Evolutionary conservation across 1,284 basidiomycete genomes (phyloP), one percentile per base, ranked within the genome.

Genomic region (Puccinia triticina): DNA sequence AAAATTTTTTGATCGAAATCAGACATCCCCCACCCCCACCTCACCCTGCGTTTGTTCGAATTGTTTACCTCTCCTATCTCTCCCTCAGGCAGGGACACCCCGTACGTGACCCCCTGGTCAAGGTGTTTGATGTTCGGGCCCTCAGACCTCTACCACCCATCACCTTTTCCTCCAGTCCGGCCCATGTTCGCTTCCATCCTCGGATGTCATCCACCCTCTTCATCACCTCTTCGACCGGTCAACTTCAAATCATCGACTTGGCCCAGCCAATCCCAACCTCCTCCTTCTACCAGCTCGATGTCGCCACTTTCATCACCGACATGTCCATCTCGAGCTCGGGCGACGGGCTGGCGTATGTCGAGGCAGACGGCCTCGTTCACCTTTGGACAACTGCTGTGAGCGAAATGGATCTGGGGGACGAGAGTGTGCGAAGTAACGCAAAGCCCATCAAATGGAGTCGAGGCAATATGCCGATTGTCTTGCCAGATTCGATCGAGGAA

Each of bases 321-420:
- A 90, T 92, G 84, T 92, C 94, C 7, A 89, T 98, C 46, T 95
- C 95, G 0, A 92, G 94, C 1, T 92, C 92, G 0, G 94, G 94
- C 32, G 92, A 94, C 73, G 97, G 95, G 85, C 89, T 99, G 85
- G 95, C 94, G 0, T 96, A 97, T 84, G 95, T 94, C 1, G 96
- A 98, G 85, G 92, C 92, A 0, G 92, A 95, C 77, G 95, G 96
- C 11, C 89, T 90, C 14, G 90, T 98, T 8, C 94, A 97, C 87
- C 88, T 99, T 23, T 90, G 96, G 89, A 93, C 94, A 4, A 91
- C 91, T 80, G 72, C 57, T 43, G 72, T 53, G 34, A 57, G 57
- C 8, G 75, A 77, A 18, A 43, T 77, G 32, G 91, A 91, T 48
- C 89, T 90, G 43, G 91, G 91, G 75, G 91, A 91, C n/a, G 90